Evolutionary conservation across 2,329 filamentous ascomycete genomes (phyloP), one percentile per base, ranked within the genome.

Genomic region (Pezicula radicicola): DNA sequence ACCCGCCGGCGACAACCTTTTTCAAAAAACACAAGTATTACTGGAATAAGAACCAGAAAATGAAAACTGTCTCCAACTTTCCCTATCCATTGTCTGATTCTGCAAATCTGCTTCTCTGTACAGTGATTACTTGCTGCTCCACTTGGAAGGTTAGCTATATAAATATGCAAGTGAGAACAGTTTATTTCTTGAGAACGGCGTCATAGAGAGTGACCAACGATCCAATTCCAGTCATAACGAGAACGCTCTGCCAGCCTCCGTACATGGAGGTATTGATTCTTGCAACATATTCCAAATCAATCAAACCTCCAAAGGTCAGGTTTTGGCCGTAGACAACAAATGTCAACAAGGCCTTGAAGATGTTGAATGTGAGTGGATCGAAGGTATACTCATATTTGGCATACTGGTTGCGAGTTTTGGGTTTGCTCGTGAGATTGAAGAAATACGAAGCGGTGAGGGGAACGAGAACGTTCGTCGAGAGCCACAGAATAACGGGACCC

Each of bases 321-420:
- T 81, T 82, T 66, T 87, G 83, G 9, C 79, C 82, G 66, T 92
- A 96, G 16, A 96, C 85, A 33, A 93, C 79, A 69, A 88, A 96
- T 7, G 89, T 85, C 53, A 92, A 71, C 50, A 97, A 68, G 0
- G 88, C 92, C 75, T 96, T 96, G 62, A 83, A 83, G 52, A 97
- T 85, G 74, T 92, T 96, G 73, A 95, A 99, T 19, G 87, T 88
- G 66, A 97, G 74, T 4, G 92, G 92, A 68, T 99, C 94, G 58
- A 93, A 84, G 6, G 77, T 73, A 58, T 86, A 84, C 57, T 83
- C 79, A 43, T 68, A 65, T 68, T 70, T 62, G 68, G 74, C 52
- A 60, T 76, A 62, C 75, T 49, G 45, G 10, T 25, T 56, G 45
- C 61, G 59, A 1, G 54, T 44, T 41, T 49, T 60, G 37, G 76